Evolutionary conservation across 495 filamentous ascomycete species (phyloP).

Genomic region (Trichocladium antarcticum): DNA sequence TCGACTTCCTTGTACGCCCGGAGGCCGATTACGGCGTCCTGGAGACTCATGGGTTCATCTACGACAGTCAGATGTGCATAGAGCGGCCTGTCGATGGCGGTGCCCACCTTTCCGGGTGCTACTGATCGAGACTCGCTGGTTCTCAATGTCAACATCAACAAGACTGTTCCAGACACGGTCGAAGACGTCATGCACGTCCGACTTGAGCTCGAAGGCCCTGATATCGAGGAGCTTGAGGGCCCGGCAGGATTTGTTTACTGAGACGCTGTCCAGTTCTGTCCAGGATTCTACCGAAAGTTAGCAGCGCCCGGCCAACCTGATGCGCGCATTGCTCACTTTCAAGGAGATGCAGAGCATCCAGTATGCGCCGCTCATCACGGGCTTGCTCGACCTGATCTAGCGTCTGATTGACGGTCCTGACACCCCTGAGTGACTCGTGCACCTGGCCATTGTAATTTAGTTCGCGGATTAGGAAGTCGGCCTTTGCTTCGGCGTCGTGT

Average conservation of each 20-base stretch:
- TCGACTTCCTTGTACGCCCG: conserved; percentile 43
- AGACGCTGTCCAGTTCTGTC: conserved; percentile 33
- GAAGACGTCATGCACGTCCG: conserved; percentile 47
- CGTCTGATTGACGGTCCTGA: conserved; percentile 42
- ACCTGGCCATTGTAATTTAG: conserved; percentile 65
- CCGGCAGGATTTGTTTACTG: conserved; percentile 37
- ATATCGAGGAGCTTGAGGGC: conserved; percentile 39
- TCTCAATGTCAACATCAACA: conserved; percentile 44
- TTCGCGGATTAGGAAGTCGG: conserved; percentile 61
- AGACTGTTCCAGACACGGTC: conserved; percentile 45
- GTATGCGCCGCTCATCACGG: conserved; percentile 35
- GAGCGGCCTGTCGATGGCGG: not conserved
- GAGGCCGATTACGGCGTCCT: conserved; percentile 39
- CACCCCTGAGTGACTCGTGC: conserved; percentile 46
- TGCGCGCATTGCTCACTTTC: conserved; percentile 29
- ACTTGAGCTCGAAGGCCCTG: conserved; percentile 42
- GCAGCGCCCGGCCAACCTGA: not conserved
- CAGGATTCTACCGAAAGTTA: conserved; percentile 32
- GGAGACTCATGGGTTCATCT: conserved; percentile 39
- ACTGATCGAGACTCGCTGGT: conserved; percentile 39
- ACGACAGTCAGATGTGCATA: conserved; percentile 18
- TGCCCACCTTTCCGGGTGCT: conserved; percentile 33
- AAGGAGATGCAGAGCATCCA: conserved; percentile 41
- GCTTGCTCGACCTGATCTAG: conserved; percentile 44
- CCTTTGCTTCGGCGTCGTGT: conserved; percentile 57